Evolutionary conservation across 768 basidiomycete genomes (phyloP).

Genomic region (Serendipita sp.): DNA sequence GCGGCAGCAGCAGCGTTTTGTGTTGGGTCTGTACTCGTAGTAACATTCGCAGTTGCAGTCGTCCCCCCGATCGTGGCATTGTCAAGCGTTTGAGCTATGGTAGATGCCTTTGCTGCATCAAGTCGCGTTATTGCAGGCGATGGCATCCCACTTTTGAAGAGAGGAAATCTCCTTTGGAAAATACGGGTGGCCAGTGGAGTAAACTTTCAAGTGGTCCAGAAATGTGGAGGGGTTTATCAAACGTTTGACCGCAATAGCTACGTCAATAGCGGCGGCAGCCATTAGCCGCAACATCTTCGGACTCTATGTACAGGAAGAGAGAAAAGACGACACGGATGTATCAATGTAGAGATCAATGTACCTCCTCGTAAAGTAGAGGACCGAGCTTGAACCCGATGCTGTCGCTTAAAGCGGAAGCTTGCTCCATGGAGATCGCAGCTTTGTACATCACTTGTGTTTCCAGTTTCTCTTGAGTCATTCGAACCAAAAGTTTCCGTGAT

Average conservation of each 20-base stretch:
- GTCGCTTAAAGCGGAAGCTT: background rate
- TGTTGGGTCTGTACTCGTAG: background rate
- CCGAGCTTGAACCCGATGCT: background rate
- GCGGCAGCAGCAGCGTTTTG: background rate
- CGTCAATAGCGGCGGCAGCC: background rate
- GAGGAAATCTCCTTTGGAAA: background rate
- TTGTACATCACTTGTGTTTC: conserved; percentile 62
- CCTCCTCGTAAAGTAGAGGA: background rate
- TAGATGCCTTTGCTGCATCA: background rate
- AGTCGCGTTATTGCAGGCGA: background rate
- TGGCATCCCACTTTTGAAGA: background rate
- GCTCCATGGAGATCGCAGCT: conserved; percentile 36
- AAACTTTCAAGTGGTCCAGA: background rate
- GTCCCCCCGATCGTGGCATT: background rate
- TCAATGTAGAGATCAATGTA: background rate
- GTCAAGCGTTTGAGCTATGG: background rate
- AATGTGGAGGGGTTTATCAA: background rate
- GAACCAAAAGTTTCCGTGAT: conserved; percentile 46
- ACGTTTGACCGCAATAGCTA: background rate
- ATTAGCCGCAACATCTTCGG: background rate
- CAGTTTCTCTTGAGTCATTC: conserved; percentile 46
- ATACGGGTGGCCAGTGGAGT: background rate
- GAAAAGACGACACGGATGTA: background rate
- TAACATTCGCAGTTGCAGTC: background rate
- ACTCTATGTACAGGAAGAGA: background rate